A percentile compares a stretch with the other conserved stretches of the same genome.
phyloP scores from a whole-genome alignment of 108 stramenopile genomes.

The Thalassiosira profunda region DNA sequence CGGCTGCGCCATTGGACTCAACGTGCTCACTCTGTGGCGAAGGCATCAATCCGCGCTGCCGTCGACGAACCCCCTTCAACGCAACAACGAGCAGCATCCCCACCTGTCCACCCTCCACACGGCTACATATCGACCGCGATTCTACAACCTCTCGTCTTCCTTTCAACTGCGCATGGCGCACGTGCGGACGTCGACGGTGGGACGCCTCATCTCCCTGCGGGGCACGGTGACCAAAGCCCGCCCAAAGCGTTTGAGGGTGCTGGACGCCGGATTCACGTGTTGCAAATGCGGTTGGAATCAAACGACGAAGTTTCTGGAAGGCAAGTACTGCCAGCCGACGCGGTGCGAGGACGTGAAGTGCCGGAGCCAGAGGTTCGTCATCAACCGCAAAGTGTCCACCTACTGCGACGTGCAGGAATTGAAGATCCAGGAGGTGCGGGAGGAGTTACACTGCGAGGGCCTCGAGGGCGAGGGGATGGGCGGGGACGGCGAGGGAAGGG shows the following conservation, averaged over 20 bases:
- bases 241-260: constrained; percentile 85
- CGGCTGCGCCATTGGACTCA: constrained; percentile 50
- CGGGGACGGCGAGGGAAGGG: constrained; percentile 34
- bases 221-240: constrained; percentile 95
- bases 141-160: constrained; percentile 31
- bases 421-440: constrained; percentile 92
- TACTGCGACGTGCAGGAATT: constrained; percentile 95
- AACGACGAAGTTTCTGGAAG: constrained; percentile 65
- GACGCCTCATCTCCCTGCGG: constrained; percentile 76
- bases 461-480: constrained; percentile 6
- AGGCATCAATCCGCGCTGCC: constrained; percentile 8
- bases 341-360: constrained; percentile 75
- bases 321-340: constrained; percentile 74
- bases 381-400: constrained; percentile 77
- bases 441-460: constrained; percentile 64
- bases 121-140: constrained; percentile 38
- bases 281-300: constrained; percentile 78
- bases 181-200: constrained; percentile 42
- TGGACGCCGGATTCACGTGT: constrained; percentile 90
- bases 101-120: constrained; percentile 25
- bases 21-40: constrained; percentile 36
- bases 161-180: constrained; percentile 36
- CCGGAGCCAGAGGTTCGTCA: constrained; percentile 61
- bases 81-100: constrained; percentile 16
- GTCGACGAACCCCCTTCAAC: constrained; percentile 3